Evolutionary conservation across 1,284 basidiomycete genomes (phyloP), one percentile per base, ranked within the genome.

Genomic region (Malassezia sp.): DNA sequence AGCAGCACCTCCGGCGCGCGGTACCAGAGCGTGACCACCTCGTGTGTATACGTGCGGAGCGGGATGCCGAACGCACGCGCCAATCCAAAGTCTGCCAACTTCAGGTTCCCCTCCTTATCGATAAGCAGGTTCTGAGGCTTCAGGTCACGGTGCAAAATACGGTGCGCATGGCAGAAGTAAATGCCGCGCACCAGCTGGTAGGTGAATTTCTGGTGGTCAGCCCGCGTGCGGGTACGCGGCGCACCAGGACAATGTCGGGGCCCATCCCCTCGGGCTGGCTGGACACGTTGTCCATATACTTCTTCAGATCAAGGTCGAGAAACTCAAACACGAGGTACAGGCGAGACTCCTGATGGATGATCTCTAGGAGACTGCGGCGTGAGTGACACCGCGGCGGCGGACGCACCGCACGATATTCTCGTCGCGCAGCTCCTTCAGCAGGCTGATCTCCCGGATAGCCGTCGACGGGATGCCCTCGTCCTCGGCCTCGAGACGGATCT

Each of bases 51-150:
- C 15, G 91, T 95, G 64, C 91, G 79, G 74, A 97, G 81, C 15
- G 91, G 91, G 54, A 97, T 93, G 57, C 91, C 93, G 68, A 97
- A 97, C 7, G 91, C 91, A 45, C 91, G 78, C 5, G 91, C 91
- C 33, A 97, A 77, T 40, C 91, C 91, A 67, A 97, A 97, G 73
- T 97, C 91, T 17, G 86, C 91, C 32, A 97, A 53, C 41, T 70
- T 70, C 36, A 70, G 55, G 51, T 70, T 70, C 15, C 67, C 67
- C 28, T 66, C 63, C 60, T 81, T 83, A 75, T 91, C 85, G 67
- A 97, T 96, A 49, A 97, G 78, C 52, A 97, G 73, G 73, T 97
- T 97, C 73, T 97, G 91, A 0, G 91, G 93, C 73, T 97, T 97
- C 56, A 97, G 77, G 72, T 97, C 91, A 36, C 91, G 83, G 67